Conservation (phyloP, 805 yeast species). For the Saccharomycopsis sp. region DNA sequence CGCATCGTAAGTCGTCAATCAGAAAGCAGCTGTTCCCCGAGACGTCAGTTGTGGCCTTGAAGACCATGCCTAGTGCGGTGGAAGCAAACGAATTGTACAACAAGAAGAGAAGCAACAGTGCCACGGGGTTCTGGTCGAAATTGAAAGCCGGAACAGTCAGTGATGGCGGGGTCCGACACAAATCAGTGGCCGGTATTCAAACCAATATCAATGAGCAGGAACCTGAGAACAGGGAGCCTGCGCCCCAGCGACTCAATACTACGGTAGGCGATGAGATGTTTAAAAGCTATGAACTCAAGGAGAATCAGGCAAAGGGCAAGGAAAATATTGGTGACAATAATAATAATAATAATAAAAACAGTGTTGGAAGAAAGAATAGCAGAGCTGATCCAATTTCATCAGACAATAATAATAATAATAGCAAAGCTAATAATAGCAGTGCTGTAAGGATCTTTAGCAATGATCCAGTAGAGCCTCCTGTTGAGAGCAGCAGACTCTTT, state of each 20-base stretch:
- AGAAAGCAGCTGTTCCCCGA: neutral
- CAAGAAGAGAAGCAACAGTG: neutral
- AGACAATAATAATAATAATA: neutral
- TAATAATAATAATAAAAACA: neutral
- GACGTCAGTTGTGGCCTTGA: neutral
- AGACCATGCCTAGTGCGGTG: neutral
- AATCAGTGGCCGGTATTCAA: neutral
- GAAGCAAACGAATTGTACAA: neutral
- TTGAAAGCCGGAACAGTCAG: neutral
- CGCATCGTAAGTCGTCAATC: slow-evolving; percentile 3
- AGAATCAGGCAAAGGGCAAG: neutral
- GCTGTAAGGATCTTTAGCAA: neutral
- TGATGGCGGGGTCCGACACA: neutral
- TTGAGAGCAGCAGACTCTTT: slow-evolving; percentile 7
- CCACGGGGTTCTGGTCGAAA: neutral
- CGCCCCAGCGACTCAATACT: neutral
- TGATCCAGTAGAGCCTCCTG: neutral
- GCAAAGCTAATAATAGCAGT: neutral
- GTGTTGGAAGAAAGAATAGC: neutral
- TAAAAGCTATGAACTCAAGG: neutral
- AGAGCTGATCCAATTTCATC: slow-evolving; percentile 2
- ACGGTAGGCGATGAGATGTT: neutral
- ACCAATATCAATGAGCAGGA: neutral
- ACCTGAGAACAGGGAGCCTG: too few species aligned
- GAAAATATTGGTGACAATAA: neutral